phyloP scores from a whole-genome alignment of 805 yeast genomes.

The Myxozyma neglecta region DNA sequence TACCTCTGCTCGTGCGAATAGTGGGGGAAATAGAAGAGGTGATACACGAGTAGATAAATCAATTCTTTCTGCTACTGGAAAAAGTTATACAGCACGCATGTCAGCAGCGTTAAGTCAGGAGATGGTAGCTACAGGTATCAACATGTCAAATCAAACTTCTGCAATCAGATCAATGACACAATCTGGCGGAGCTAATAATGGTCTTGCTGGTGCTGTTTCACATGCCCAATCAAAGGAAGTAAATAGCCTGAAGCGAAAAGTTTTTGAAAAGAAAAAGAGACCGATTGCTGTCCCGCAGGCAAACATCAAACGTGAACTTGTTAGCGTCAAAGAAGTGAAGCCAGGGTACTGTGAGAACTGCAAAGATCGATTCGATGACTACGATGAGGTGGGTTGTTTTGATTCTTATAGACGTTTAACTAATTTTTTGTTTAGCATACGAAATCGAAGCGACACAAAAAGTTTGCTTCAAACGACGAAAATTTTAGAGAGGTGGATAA shows the following conservation, averaged over 20 bases:
- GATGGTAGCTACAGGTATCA: slow-evolving; percentile 63
- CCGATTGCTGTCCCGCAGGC: slow-evolving; percentile 31
- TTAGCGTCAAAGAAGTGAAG: slow-evolving; percentile 30
- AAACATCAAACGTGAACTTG: slow-evolving; percentile 28
- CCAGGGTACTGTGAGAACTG: slow-evolving; percentile 95
- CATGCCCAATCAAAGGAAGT: slow-evolving; percentile 44
- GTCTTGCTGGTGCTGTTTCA: slow-evolving; percentile 38
- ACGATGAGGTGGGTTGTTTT: slow-evolving; percentile 49
- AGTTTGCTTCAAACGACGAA: slow-evolving; percentile 68
- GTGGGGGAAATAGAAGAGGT: background rate
- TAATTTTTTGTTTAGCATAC: slow-evolving; percentile 50
- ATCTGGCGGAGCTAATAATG: slow-evolving; percentile 37
- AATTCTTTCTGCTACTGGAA: slow-evolving; percentile 2
- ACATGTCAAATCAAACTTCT: slow-evolving; percentile 46
- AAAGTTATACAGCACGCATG: slow-evolving; percentile 11
- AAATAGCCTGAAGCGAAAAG: slow-evolving; percentile 46
- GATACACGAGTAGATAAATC: slow-evolving; percentile 2
- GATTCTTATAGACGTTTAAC: background rate
- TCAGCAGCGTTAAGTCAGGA: slow-evolving; percentile 44
- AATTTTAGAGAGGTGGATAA: slow-evolving; percentile 79
- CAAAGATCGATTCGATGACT: slow-evolving; percentile 73
- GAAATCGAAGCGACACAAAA: slow-evolving; percentile 63
- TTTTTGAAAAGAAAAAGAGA: slow-evolving; percentile 33
- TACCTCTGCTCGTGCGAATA: slow-evolving; percentile 29
- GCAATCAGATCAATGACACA: slow-evolving; percentile 40